Conservation (phyloP, 2,329 filamentous ascomycete species). For the Fusarium sp. region DNA sequence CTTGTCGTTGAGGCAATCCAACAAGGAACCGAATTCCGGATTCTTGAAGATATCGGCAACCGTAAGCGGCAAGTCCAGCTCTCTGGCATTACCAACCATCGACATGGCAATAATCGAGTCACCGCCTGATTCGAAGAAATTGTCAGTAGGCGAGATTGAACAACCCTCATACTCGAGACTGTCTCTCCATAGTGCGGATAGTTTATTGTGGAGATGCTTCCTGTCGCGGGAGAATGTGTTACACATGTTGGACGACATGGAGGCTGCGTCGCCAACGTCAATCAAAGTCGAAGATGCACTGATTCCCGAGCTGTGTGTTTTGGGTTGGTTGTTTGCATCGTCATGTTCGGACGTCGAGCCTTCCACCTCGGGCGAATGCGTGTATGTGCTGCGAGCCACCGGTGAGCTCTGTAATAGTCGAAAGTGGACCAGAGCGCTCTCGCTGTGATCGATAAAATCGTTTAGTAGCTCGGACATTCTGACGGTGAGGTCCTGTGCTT, state of each 20-base stretch:
- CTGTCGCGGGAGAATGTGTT: neutral
- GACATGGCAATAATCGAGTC: slow-evolving; percentile 39
- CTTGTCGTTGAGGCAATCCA: slow-evolving; percentile 13
- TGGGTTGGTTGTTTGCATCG: neutral
- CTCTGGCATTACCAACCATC: slow-evolving; percentile 30
- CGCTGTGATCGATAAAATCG: slow-evolving; percentile 30
- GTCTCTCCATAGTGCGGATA: slow-evolving; percentile 22
- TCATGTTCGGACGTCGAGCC: neutral
- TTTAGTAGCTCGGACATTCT: slow-evolving; percentile 28
- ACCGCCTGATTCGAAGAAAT: slow-evolving; percentile 33
- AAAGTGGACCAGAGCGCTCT: slow-evolving; percentile 25
- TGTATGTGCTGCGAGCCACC: neutral
- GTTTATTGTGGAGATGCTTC: slow-evolving; percentile 15
- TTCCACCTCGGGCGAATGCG: neutral
- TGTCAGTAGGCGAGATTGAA: slow-evolving; percentile 13
- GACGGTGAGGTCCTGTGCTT: slow-evolving; percentile 28
- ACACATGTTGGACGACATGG: slow-evolving; percentile 4
- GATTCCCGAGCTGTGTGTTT: neutral
- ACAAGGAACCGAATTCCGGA: slow-evolving; percentile 20
- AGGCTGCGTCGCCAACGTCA: slow-evolving; percentile 1
- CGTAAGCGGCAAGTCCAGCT: slow-evolving; percentile 18
- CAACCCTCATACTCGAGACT: slow-evolving; percentile 1
- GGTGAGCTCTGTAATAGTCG: neutral
- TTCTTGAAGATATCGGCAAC: slow-evolving; percentile 38
- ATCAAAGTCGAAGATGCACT: slow-evolving; percentile 20